phyloP scores from a whole-genome alignment of 306 rosid species.

The Quercus agrifolia region DNA sequence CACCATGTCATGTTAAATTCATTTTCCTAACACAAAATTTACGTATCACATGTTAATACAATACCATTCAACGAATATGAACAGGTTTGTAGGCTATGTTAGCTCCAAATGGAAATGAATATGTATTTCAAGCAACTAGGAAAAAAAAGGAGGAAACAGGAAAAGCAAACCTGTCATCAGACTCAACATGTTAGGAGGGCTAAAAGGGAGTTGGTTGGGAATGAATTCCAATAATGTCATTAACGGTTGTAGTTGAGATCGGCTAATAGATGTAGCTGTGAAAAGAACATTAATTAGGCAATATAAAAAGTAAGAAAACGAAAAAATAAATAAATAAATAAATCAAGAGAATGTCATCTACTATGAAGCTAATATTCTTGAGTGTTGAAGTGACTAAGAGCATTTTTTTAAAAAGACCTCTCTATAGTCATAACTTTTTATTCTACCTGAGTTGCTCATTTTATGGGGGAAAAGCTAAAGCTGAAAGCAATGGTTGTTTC shows the following conservation, averaged over 20 bases:
- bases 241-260: conserved; percentile 55
- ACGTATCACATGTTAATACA: neutral
- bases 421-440: neutral
- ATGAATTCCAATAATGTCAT: conserved; percentile 55
- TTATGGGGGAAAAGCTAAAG: neutral
- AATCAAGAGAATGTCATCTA: neutral
- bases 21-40: neutral
- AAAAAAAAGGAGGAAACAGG: neutral
- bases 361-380: neutral
- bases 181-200: conserved; percentile 50
- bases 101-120: too few relatives aligned
- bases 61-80: too few relatives aligned
- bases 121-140: too few relatives aligned
- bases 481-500: neutral
- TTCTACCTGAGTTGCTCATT: neutral
- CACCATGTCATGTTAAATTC: neutral
- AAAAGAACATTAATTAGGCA: conserved; percentile 9
- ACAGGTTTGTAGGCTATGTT: too few relatives aligned
- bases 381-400: neutral
- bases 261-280: conserved; percentile 73
- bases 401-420: neutral
- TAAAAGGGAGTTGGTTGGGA: conserved; percentile 45
- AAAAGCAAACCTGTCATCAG: conserved; percentile 57
- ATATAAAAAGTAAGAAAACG: conserved; percentile 16
- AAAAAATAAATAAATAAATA: neutral